These are phyloP conservation scores for Colletotrichum sp. DNA, from an alignment of 2,329 filamentous ascomycete species.

Conservation along the genomic window DNA sequence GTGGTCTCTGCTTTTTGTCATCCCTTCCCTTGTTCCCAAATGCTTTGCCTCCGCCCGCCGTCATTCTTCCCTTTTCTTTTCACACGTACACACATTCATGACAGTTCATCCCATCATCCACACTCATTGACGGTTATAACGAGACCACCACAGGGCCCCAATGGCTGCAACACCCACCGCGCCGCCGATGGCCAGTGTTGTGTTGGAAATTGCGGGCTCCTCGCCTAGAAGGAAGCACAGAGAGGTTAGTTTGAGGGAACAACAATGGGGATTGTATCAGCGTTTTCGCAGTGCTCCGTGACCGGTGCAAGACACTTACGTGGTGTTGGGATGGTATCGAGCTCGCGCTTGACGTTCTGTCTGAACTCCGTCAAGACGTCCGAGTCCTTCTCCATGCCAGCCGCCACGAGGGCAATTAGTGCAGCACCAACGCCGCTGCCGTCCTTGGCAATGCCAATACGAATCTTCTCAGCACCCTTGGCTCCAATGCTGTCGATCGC, in stretches of 20 bases:
- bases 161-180: constrained; percentile 41
- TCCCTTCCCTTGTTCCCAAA: background rate
- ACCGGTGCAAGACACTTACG: constrained; percentile 28
- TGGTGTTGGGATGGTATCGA: constrained; percentile 33
- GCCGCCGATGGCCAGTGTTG: constrained; percentile 35
- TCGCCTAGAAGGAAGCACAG: constrained; percentile 26
- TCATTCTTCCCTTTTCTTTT: background rate
- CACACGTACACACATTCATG: background rate
- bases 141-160: constrained; percentile 20
- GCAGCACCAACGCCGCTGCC: constrained; percentile 95
- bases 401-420: constrained; percentile 89
- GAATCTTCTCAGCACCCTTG: constrained; percentile 81
- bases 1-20: background rate
- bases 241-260: constrained; percentile 24
- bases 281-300: constrained; percentile 21
- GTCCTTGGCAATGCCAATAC: constrained; percentile 96
- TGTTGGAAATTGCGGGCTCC: constrained; percentile 33
- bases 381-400: constrained; percentile 61
- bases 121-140: constrained; percentile 2
- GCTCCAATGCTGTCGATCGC: constrained; percentile 79
- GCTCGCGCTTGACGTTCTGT: constrained; percentile 39
- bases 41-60: background rate
- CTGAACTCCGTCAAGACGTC: constrained; percentile 49
- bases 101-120: background rate
- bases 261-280: constrained; percentile 21